Evolutionary conservation across 2,329 filamentous ascomycete species (phyloP), one percentile per base, ranked within the genome.

Genomic region (Epicoccum nigrum): DNA sequence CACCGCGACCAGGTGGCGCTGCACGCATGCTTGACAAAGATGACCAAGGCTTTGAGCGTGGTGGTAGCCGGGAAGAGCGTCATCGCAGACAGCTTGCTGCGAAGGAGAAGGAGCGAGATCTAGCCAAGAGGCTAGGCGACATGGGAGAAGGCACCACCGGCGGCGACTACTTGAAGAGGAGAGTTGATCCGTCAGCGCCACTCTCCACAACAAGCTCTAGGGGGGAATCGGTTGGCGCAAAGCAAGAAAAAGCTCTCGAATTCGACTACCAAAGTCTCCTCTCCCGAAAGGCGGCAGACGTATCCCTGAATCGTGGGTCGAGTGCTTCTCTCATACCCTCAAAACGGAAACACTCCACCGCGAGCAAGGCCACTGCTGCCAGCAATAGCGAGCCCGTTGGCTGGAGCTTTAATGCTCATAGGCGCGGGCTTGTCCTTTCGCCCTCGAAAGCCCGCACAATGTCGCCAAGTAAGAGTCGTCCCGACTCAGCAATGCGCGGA

Each of bases 81-180:
- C 73, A 89, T 59, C 86, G 85, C 56, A 81, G 85, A 49, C 81
- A 82, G 3, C 76, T 92, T 5, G 82, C 84, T 5, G 83, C 82
- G 12, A 82, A 85, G 61, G 88, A 92, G 70, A 87, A 83, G 65
- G 90, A 93, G 70, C 79, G 85, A 16, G 86, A 90, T 19, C 81
- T 94, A 40, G 87, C 86, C 58, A 85, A 83, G 67, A 84, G 84
- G 59, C 78, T 94, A 2, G 84, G 83, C 8, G 76, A 82, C 42
- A 76, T 86, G 51, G 88, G 88, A 8, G 81, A 77, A 40, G 62
- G 58, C 33, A 86, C 86, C 5, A 81, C 87, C 0, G 89, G 88
- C 2, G 83, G 79, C 38, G 87, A 90, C 54, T 92, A 92, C 71
- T 86, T 92, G 81, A 79, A 76, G 45, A 41, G 68, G 7, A 73